Base-by-base conservation (phyloP, 129 eudicot species). In the Chrysanthemum makinoi region DNA sequence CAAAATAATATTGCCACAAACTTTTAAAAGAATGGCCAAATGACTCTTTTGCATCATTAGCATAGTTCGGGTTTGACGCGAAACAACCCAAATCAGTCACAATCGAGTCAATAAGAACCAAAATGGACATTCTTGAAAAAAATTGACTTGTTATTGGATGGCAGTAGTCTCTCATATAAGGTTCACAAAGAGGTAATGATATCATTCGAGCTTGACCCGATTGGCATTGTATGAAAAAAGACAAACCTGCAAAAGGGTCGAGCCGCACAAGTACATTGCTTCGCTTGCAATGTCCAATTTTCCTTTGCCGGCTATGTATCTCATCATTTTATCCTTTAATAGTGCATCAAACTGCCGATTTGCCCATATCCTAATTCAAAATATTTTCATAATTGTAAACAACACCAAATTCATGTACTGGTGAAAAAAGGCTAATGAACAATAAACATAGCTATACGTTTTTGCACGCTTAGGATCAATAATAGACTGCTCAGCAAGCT, bases 281-380 rank as follows among this genome's bases (percentile, higher is more conserved):
- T 86, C 89, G 90, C 82, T 82, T 86, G 96, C 74, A 91, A 72
- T 0, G 88, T 66, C 65, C 80, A 58, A 91, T 70, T 76, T 86
- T 83, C 77, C 91, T 83, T 72, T 91, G 89, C 86, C 96, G 6
- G 86, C 71, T 74, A 91, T 91, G 75, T 91, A 91, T 78, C 97
- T 84, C 93, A 88, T 86, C 78, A 86, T 91, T 80, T 94, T 78
- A 75, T 88, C 96, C 79, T 91, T 91, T 18, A 96, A 91, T 77
- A 90, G 79, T 53, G 88, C 97, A 59, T 96, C 97, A 43, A 96
- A 91, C 75, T 86, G 97, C 80, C 97, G 84, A 67, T 91, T 88
- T 33, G 96, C 96, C 97, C 90, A 88, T 62, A 91, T 86, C 86
- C 97, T 91, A 66, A 52, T 6, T 24, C 43, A 14, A 33, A 0